Conservation (phyloP, 148 eudicot genomes). For the Amaranthus hypochondriacus region DNA sequence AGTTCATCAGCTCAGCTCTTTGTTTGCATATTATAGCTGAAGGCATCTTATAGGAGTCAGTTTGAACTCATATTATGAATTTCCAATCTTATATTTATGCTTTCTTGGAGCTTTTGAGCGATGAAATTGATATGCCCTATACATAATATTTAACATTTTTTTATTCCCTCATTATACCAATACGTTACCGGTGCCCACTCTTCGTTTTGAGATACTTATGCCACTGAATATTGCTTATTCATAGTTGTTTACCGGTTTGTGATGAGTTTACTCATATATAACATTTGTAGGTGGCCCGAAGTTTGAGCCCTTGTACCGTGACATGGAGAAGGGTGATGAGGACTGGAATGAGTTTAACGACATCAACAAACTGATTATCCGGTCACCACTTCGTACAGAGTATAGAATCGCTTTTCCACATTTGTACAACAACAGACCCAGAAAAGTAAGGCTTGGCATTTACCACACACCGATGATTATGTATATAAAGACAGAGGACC, state of each 20-base stretch:
- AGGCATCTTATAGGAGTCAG: neutral
- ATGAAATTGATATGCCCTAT: neutral
- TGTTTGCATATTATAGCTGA: neutral
- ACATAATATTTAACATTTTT: neutral
- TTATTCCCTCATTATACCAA: neutral
- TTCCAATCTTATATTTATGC: neutral
- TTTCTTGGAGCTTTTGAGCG: neutral
- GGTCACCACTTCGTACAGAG: constrained; percentile 96
- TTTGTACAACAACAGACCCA: constrained; percentile 92
- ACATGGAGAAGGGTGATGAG: constrained; percentile 99
- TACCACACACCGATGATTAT: constrained; percentile 98
- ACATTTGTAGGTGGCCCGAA: constrained; percentile 85
- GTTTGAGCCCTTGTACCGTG: constrained; percentile 98
- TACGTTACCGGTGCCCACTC: neutral
- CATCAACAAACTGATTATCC: constrained; percentile 90
- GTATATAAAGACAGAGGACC: constrained; percentile 98
- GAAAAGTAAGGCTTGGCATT: constrained; percentile 87
- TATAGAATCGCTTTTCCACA: constrained; percentile 96
- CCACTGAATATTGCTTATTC: neutral
- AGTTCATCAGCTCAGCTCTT: neutral
- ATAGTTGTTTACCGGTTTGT: constrained; percentile 1
- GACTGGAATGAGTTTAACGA: constrained; percentile 99
- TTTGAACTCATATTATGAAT: neutral
- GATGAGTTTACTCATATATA: constrained; percentile 5
- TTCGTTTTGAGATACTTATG: neutral